Conservation (phyloP, 192 early-diverging fungal species). For the Backusella morwellensis region DNA sequence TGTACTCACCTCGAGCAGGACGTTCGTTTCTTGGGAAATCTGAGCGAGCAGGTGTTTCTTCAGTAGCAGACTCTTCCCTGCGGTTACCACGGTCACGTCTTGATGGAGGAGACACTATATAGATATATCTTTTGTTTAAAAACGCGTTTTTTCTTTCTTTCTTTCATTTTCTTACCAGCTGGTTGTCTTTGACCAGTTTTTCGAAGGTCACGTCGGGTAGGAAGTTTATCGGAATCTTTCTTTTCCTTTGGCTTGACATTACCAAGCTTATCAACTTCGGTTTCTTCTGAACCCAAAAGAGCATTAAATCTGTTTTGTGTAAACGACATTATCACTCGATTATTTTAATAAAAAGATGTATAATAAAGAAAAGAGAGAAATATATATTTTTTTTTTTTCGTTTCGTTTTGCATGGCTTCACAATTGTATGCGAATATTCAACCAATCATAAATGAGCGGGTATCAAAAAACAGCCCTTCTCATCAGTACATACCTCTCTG, state of each 20-base stretch:
- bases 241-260: conserved; percentile 7
- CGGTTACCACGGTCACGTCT: conserved; percentile 16
- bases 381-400: not conserved
- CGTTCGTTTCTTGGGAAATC: not conserved
- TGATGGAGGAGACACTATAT: conserved; percentile 8
- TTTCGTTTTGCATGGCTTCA: not conserved
- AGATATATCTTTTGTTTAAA: not conserved
- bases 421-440: not conserved
- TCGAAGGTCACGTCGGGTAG: conserved; percentile 11
- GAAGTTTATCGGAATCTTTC: not conserved
- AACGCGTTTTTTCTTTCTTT: not conserved
- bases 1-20: not conserved
- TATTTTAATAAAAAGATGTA: not conserved
- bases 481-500: not conserved
- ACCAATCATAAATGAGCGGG: not conserved
- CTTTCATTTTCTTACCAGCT: not conserved
- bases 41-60: not conserved
- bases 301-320: not conserved
- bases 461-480: not conserved
- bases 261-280: conserved; percentile 10
- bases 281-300: not conserved
- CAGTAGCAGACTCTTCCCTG: not conserved
- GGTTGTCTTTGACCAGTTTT: conserved; percentile 10
- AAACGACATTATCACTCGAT: not conserved
- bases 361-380: not conserved